Evolutionary conservation across 2,329 filamentous ascomycete species (phyloP).

Genomic region (Clonostachys byssicola): DNA sequence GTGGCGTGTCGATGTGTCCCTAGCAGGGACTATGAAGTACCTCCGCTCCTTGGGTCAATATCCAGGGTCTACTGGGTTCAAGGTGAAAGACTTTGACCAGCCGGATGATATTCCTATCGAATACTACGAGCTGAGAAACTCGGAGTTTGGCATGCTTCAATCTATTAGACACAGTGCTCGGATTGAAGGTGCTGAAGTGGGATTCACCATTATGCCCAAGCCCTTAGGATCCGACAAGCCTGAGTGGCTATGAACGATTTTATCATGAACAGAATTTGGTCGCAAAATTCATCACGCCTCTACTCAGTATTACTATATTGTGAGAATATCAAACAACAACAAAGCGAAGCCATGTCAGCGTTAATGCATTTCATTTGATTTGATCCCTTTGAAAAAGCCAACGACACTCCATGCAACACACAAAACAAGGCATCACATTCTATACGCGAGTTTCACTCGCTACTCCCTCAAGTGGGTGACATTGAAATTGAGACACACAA

Average conservation of each 20-base stretch:
- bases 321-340: too few relatives aligned
- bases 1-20: constrained; percentile 49
- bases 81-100: constrained; percentile 20
- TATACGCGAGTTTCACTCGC: too few relatives aligned
- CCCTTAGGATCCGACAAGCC: constrained; percentile 39
- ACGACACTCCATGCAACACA: too few relatives aligned
- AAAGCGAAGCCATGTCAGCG: too few relatives aligned
- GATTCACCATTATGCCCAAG: constrained; percentile 48
- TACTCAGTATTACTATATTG: too few relatives aligned
- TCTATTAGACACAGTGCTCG: constrained; percentile 43
- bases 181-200: constrained; percentile 36
- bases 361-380: too few relatives aligned
- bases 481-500: too few relatives aligned
- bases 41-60: constrained; percentile 49
- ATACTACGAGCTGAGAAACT: constrained; percentile 37
- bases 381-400: too few relatives aligned
- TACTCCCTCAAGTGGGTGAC: too few relatives aligned
- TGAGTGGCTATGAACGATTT: constrained; percentile 19
- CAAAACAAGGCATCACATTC: too few relatives aligned
- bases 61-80: constrained; percentile 35
- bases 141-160: constrained; percentile 38
- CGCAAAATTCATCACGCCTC: too few relatives aligned
- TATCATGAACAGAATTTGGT: too few relatives aligned
- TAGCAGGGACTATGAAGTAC: constrained; percentile 53
- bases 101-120: constrained; percentile 18